A percentile compares a stretch with the other conserved stretches of the same genome.
Evolutionary conservation across 2,329 filamentous ascomycete species (phyloP).

Genomic region (Cyclaneusma minus): DNA sequence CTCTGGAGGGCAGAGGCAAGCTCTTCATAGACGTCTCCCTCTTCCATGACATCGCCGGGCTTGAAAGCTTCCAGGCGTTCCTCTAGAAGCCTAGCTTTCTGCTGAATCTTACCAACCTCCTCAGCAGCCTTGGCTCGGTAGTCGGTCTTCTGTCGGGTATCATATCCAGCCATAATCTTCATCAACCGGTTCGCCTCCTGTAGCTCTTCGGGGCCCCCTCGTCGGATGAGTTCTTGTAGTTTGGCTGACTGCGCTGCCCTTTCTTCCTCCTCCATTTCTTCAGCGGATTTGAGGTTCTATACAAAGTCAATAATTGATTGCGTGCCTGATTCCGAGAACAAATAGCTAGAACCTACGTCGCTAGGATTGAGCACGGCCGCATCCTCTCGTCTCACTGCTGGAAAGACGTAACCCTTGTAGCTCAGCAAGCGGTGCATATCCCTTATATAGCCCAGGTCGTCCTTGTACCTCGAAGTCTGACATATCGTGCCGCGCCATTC

Average conservation of each 20-base stretch:
- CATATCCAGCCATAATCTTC: constrained; percentile 98
- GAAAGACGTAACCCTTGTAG: constrained; percentile 95
- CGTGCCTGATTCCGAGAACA: not conserved
- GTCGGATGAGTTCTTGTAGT: constrained; percentile 85
- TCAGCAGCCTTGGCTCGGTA: constrained; percentile 96
- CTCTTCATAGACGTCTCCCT: constrained; percentile 62
- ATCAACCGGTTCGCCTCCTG: constrained; percentile 96
- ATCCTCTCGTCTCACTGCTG: constrained; percentile 82
- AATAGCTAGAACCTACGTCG: constrained; percentile 50
- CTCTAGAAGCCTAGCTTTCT: constrained; percentile 83
- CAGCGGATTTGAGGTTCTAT: constrained; percentile 85
- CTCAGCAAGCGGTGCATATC: constrained; percentile 94
- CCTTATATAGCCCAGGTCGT: constrained; percentile 87
- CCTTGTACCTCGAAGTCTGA: constrained; percentile 93
- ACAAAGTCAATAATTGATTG: constrained; percentile 13
- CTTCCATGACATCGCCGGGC: constrained; percentile 61
- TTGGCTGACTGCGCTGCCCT: constrained; percentile 93
- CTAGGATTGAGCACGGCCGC: constrained; percentile 93
- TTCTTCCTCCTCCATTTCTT: constrained; percentile 98
- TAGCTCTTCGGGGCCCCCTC: constrained; percentile 80
- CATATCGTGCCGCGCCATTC: constrained; percentile 98
- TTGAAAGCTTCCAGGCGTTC: constrained; percentile 80
- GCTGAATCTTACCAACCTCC: constrained; percentile 86
- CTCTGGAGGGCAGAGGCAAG: constrained; percentile 77
- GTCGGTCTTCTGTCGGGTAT: constrained; percentile 89